These are phyloP conservation scores for Alternaria sp. DNA, from an alignment of 2,329 filamentous ascomycete species.

Conservation along the genomic window DNA sequence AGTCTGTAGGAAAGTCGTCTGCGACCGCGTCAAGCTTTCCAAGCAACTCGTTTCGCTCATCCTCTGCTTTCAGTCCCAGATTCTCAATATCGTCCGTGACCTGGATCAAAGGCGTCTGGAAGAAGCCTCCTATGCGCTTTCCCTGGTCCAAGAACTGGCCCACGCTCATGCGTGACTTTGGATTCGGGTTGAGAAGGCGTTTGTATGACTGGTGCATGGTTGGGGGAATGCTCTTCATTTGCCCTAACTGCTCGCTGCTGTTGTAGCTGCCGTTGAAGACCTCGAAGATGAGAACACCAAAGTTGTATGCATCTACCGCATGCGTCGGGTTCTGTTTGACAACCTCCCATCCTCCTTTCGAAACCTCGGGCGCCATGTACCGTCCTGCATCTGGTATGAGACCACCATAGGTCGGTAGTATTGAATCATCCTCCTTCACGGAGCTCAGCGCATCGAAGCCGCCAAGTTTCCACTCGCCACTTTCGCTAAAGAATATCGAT, in stretches of 20 bases:
- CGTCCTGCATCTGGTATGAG: slow-evolving; percentile 83
- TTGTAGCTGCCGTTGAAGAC: slow-evolving; percentile 87
- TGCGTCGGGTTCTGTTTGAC: slow-evolving; percentile 83
- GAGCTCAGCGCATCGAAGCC: slow-evolving; percentile 94
- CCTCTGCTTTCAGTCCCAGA: slow-evolving; percentile 83
- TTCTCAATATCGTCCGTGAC: slow-evolving; percentile 93
- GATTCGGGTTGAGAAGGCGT: slow-evolving; percentile 84
- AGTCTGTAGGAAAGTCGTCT: slow-evolving; percentile 96
- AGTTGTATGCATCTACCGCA: slow-evolving; percentile 87
- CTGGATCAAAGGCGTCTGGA: slow-evolving; percentile 90
- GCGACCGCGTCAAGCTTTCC: slow-evolving; percentile 84
- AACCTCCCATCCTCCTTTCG: slow-evolving; percentile 86
- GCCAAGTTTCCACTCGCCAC: slow-evolving; percentile 96
- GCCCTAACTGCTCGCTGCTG: slow-evolving; percentile 79
- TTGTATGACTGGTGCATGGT: slow-evolving; percentile 93
- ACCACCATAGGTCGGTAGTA: slow-evolving; percentile 91
- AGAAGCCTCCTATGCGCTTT: slow-evolving; percentile 81
- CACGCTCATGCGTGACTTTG: slow-evolving; percentile 85
- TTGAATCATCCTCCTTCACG: slow-evolving; percentile 92
- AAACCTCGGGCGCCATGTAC: slow-evolving; percentile 88
- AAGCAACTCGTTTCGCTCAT: slow-evolving; percentile 85
- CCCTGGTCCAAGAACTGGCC: slow-evolving; percentile 91
- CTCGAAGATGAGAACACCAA: slow-evolving; percentile 85
- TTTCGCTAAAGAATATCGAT: slow-evolving; percentile 92
- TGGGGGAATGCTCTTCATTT: slow-evolving; percentile 85